Percentiles rank a stretch among this genome's conserved stretches.
phyloP scores from a whole-genome alignment of 768 basidiomycete genomes.

The Pleurotus ostreatus region DNA sequence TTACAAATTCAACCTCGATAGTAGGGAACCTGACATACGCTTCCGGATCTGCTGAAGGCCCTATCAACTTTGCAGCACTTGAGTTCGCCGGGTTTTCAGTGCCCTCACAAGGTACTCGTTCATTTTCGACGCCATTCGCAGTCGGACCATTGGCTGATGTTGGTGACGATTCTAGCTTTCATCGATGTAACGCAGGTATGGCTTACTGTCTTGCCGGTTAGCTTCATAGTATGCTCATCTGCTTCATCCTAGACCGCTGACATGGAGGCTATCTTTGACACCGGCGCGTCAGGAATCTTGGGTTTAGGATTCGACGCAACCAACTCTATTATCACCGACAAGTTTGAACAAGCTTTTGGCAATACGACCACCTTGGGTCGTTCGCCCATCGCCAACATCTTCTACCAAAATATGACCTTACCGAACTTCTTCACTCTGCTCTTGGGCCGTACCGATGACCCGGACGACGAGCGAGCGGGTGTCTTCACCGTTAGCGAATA shows the following conservation, averaged over 20 bases:
- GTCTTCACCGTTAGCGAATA: conserved; percentile 62
- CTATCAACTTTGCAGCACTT: conserved; percentile 38
- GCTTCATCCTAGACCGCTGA: not conserved
- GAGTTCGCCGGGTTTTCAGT: conserved; percentile 42
- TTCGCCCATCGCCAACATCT: conserved; percentile 61
- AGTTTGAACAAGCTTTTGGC: conserved; percentile 40
- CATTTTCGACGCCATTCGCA: no score
- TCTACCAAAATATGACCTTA: conserved; percentile 50
- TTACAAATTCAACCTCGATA: not conserved
- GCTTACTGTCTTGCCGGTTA: no score
- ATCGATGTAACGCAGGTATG: not conserved
- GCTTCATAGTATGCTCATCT: not conserved
- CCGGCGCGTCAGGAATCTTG: not conserved
- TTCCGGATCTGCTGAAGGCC: conserved; percentile 25
- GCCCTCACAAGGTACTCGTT: conserved; percentile 35
- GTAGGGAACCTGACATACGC: not conserved
- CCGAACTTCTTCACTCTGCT: conserved; percentile 63
- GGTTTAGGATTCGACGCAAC: conserved; percentile 5
- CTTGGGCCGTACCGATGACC: conserved; percentile 57
- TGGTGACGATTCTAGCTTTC: not conserved
- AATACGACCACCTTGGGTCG: conserved; percentile 37
- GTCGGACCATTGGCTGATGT: no score
- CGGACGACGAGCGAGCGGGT: conserved; percentile 48
- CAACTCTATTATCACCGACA: not conserved
- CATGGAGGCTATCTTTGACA: not conserved